Base-by-base conservation (phyloP, 805 yeast genomes). In the Saccharomycodes ludwigii region DNA sequence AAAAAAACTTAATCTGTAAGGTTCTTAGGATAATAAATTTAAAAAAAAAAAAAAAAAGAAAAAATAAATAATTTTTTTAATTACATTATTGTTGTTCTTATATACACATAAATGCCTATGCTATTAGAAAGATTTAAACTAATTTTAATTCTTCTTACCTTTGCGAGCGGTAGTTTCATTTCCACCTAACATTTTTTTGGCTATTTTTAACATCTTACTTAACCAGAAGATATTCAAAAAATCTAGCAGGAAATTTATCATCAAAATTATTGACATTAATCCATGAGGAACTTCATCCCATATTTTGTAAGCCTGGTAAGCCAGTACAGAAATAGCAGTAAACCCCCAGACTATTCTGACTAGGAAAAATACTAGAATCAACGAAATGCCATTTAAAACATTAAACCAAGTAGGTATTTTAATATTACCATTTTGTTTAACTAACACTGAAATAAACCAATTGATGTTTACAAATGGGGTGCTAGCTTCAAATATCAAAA, bases 381-480 rank as follows among this genome's bases (percentile, higher is more conserved):
- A 62, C 16, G 70, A 41, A 6, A 84, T 32, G 0, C 97, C 97
- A 52, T 91, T 91, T 42, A 76, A 44, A 11, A 70, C 48, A 31
- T 73, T 68, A 8, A 71, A 34, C 40, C 48, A 62, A 16, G 62
- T 63, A 25, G 80, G 74, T 31, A 83, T 63, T n/a, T 35, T 37
- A 20, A 42, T 42, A 27, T 34, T 35, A 13, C 42, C 24, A 3
- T 72, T 54, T 3, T 79, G 81, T 1, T 65, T 65, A 1, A 94
- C 91, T 12, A 85, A 61, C 44, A 81, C 76, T 20, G 79, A 67
- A 21, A 84, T 75, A 54, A 78, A 86, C 95, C 96, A 91, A 54
- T 91, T 83, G 50, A 82, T 53, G 56, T 91, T 93, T 39, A 91
- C 95, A 57, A 91, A 91, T 6, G 97, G 97, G 2, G 96, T 82